Evolutionary conservation across 768 basidiomycete species (phyloP).

Genomic region (Asterophora lycoperdoides): DNA sequence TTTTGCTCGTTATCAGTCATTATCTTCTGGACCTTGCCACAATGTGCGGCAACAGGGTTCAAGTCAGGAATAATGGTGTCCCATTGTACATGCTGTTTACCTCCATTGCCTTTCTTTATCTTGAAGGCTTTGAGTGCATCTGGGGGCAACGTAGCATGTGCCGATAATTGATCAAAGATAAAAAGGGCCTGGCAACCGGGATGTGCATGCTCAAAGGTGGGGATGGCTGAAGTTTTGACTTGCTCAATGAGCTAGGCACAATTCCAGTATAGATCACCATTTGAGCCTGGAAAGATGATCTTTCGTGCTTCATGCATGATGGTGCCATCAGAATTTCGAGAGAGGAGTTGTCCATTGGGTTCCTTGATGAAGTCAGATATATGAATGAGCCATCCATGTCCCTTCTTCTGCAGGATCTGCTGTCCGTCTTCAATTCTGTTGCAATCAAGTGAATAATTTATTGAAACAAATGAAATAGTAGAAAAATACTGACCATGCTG

Average conservation of each 20-base stretch:
- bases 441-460: no score
- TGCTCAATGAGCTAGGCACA: conserved; percentile 26
- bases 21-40: conserved; percentile 35
- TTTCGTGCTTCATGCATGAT: conserved; percentile 25
- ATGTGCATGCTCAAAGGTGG: no score
- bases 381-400: conserved; percentile 29
- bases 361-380: conserved; percentile 32
- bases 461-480: no score
- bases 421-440: not conserved
- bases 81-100: no score
- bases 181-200: no score
- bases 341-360: conserved; percentile 21
- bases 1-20: conserved; percentile 18
- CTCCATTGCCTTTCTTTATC: conserved; percentile 27
- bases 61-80: conserved; percentile 26
- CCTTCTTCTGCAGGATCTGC: conserved; percentile 20
- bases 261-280: conserved; percentile 33
- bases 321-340: conserved; percentile 12
- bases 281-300: conserved; percentile 29
- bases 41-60: conserved; percentile 19
- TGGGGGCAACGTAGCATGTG: no score
- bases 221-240: no score
- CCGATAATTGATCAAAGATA: no score
- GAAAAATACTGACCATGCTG: no score
- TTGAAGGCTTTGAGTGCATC: conserved; percentile 23